Percentiles rank a stretch among this genome's conserved stretches.
phyloP scores from a whole-genome alignment of 179 eudicot genomes.

The Actinidia arguta region DNA sequence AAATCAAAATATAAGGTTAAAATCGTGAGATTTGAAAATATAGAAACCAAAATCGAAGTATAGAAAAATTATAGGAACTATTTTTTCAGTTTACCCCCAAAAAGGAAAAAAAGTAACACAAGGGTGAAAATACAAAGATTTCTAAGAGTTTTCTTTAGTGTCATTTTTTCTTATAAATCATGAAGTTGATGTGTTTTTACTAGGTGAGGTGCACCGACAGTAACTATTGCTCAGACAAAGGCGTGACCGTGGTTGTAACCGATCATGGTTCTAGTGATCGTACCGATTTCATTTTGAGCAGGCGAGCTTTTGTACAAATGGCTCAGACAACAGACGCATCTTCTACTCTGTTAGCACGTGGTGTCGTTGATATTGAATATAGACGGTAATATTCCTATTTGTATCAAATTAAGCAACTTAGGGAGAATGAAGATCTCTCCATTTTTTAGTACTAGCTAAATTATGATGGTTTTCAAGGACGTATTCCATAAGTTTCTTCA shows the following conservation, averaged over 20 bases:
- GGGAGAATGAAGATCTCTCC: no score
- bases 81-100: no score
- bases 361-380: constrained; percentile 70
- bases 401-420: no score
- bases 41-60: no score
- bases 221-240: constrained; percentile 66
- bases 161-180: no score
- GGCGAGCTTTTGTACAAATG: constrained; percentile 62
- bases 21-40: no score
- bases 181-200: not conserved
- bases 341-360: constrained; percentile 51
- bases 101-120: not conserved
- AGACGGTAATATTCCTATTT: constrained; percentile 49
- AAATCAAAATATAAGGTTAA: no score
- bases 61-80: no score
- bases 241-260: constrained; percentile 65
- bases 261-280: constrained; percentile 63
- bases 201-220: constrained; percentile 77
- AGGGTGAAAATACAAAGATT: not conserved
- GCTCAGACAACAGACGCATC: constrained; percentile 70
- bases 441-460: no score
- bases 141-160: not conserved
- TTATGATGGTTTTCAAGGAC: no score
- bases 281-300: constrained; percentile 72
- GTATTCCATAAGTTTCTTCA: no score